Conservation (phyloP, 106 monocot genomes). For the Alisma plantagoaquatica region DNA sequence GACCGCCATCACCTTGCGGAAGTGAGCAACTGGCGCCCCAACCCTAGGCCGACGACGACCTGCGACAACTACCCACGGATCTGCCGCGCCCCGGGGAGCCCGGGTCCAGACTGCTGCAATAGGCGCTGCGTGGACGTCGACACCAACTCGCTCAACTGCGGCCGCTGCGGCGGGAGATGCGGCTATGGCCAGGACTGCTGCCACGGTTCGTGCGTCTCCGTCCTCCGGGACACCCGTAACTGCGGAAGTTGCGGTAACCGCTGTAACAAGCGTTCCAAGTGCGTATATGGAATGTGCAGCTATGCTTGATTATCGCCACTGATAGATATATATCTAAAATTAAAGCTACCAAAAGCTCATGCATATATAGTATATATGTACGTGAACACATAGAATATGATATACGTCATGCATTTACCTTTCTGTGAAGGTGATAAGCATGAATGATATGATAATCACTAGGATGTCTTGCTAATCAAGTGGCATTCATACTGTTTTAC, state of each 20-base stretch:
- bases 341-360: no score
- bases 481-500: no score
- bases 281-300: slow-evolving; percentile 21
- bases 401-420: no score
- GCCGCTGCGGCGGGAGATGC: slow-evolving; percentile 12
- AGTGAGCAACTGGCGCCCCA: no score
- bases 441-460: no score
- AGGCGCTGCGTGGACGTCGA: slow-evolving; percentile 8
- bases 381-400: no score
- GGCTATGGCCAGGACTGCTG: slow-evolving; percentile 10
- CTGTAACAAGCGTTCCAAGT: slow-evolving; percentile 2
- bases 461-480: no score
- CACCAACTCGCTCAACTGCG: slow-evolving; percentile 11
- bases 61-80: slow-evolving; percentile 2
- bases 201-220: slow-evolving; percentile 7
- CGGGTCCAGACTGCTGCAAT: slow-evolving; percentile 9
- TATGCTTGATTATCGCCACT: slow-evolving; percentile 11
- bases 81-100: not conserved
- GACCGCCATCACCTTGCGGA: no score
- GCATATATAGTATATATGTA: no score
- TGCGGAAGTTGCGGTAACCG: slow-evolving; percentile 12
- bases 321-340: no score
- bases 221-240: slow-evolving; percentile 8
- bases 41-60: not conserved
- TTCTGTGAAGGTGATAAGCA: no score